Conservation (phyloP, 140 eudicot species). For the Stevia rebaudiana region DNA sequence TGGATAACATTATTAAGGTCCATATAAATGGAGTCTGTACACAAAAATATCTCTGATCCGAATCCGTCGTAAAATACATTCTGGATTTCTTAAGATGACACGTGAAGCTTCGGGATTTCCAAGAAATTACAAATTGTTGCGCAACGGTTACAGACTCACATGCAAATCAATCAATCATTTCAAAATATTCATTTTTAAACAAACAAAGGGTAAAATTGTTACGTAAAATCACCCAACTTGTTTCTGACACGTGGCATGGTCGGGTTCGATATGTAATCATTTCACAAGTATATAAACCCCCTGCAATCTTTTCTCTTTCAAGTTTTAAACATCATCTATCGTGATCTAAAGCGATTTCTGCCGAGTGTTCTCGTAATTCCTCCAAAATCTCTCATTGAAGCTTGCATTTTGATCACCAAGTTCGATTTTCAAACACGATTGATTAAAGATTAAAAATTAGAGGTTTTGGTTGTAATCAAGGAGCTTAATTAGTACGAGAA, state of each 20-base stretch:
- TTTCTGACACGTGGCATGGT: constrained; percentile 16
- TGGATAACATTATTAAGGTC: not conserved
- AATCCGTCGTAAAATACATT: not conserved
- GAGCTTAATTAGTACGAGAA: too few species aligned
- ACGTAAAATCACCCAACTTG: not conserved
- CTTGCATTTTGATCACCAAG: constrained; percentile 29
- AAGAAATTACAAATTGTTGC: not conserved
- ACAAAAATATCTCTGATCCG: not conserved
- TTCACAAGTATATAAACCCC: constrained; percentile 32
- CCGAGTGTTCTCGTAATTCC: constrained; percentile 4
- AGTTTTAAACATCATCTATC: not conserved
- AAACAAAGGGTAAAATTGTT: not conserved
- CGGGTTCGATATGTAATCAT: not conserved
- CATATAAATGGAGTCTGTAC: not conserved
- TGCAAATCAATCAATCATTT: not conserved
- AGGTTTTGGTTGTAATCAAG: constrained; percentile 4
- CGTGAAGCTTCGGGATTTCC: constrained; percentile 24
- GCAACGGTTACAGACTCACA: constrained; percentile 23
- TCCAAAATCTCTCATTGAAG: constrained; percentile 21
- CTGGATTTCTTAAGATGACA: constrained; percentile 8
- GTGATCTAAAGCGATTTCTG: not conserved
- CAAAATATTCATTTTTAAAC: constrained; percentile 1
- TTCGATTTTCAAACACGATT: constrained; percentile 25
- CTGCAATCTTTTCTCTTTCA: not conserved
- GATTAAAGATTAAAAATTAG: not conserved